Evolutionary conservation across 2,329 filamentous ascomycete genomes (phyloP), one percentile per base, ranked within the genome.

Genomic region (Fusarium zealandicum): DNA sequence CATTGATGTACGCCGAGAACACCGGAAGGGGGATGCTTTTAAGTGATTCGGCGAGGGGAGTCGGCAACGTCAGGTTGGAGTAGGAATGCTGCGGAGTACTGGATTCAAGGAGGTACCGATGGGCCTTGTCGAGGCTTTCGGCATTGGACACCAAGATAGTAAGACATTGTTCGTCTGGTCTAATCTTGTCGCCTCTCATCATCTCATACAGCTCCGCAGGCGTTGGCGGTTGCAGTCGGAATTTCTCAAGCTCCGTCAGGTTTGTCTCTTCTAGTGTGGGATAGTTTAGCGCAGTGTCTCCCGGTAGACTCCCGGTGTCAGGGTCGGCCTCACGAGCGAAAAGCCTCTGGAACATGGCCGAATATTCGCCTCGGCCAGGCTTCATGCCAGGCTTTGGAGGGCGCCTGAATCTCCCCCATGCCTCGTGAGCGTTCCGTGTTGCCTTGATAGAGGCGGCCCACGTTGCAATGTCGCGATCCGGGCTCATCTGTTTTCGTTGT

Each of bases 181-280:
- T 72, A 16, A 88, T 67, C 1, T 79, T 77, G 2, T 76, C 74
- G 2, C 66, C 68, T 11, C 74, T 68, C 84, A 92, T 89, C 35
- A 79, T 75, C 10, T 77, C 67, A 53, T 88, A 89, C 4, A 93
- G 75, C 43, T 82, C 76, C 5, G 78, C 72, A 10, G 86, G 72
- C 1, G 76, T 80, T 2, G 89, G 89, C 1, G 88, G 84, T 12
- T 78, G 75, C 36, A 85, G 74, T n/a, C 84, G 79, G 32, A 84
- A 80, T 60, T 83, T 84, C 51, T 90, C 88, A 48, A 86, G 83
- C n/a, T 86, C 81, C 53, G 79, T 89, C 65, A 79, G 80, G 70
- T 80, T 90, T 70, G 76, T 74, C 11, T 73, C 65, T 32, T 70
- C 54, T 43, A 68, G 56, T 6, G 69, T 67, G 14, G 69, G 56